Conservation (phyloP, 495 filamentous ascomycete genomes). For the Talaromyces stipitatus region DNA sequence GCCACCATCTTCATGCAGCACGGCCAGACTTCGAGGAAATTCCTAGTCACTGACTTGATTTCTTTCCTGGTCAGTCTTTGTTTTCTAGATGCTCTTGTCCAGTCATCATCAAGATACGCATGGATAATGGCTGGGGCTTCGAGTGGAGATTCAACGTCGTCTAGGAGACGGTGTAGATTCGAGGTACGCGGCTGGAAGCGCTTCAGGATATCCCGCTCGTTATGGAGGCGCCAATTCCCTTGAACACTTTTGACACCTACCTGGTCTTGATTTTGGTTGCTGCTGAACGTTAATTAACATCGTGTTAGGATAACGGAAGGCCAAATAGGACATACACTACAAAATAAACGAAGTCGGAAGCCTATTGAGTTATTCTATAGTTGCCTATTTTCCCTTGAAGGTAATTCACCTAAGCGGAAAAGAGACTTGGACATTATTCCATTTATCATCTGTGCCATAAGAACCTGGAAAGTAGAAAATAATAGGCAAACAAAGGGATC, state of each 20-base stretch:
- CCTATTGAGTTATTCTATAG: neutral
- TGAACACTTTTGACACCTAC: neutral
- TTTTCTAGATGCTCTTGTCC: slow-evolving; percentile 22
- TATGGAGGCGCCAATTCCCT: neutral
- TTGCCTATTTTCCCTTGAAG: neutral
- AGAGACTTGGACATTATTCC: neutral
- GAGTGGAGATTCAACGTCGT: slow-evolving; percentile 5
- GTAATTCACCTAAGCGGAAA: neutral
- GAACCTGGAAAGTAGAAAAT: too few species aligned
- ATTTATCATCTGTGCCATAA: too few species aligned
- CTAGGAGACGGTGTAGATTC: neutral
- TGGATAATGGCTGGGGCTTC: slow-evolving; percentile 31
- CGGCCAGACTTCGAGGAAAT: neutral
- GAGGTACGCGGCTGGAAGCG: neutral
- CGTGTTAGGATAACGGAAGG: neutral
- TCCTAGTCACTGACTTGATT: neutral
- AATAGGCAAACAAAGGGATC: too few species aligned
- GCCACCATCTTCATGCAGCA: neutral
- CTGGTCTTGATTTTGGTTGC: neutral
- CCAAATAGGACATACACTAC: neutral
- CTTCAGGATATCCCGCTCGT: neutral
- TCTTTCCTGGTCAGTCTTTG: slow-evolving; percentile 16
- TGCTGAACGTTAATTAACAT: neutral
- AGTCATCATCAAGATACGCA: slow-evolving; percentile 29
- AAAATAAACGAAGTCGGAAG: neutral